Conservation (phyloP, 2,329 filamentous ascomycete species). For the Dendryphion nanum region DNA sequence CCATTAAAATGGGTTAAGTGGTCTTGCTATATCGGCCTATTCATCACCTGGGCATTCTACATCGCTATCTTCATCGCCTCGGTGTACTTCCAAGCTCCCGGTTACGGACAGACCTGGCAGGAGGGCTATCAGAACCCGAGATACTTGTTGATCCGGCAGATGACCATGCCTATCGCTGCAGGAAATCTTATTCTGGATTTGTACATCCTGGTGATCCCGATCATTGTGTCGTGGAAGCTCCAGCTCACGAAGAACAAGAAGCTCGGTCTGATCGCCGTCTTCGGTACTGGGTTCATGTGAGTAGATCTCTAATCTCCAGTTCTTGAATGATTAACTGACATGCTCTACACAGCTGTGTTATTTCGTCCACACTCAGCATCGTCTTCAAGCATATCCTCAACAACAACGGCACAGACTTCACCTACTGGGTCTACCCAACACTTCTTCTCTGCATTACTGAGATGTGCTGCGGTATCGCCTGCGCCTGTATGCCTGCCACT, state of each 20-base stretch:
- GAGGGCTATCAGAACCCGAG: conserved; percentile 2
- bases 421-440: conserved; percentile 4
- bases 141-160: conserved; percentile 1
- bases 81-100: conserved; percentile 1
- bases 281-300: conserved; percentile 3
- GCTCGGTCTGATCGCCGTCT: conserved; percentile 3
- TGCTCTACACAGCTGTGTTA: background rate
- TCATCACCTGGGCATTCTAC: conserved; percentile 3
- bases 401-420: conserved; percentile 4
- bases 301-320: background rate
- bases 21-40: conserved; percentile 3
- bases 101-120: conserved; percentile 2
- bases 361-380: conserved; percentile 5
- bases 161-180: conserved; percentile 1
- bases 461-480: conserved; percentile 9
- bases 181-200: conserved; percentile 2
- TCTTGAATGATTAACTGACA: background rate
- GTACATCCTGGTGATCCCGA: conserved; percentile 4
- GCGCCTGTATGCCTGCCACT: conserved; percentile 9
- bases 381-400: conserved; percentile 5
- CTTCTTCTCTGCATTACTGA: conserved; percentile 5
- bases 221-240: conserved; percentile 1
- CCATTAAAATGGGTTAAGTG: conserved; percentile 4
- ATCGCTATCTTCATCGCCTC: background rate
- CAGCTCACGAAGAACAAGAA: conserved; percentile 2